These are phyloP conservation scores for Coniferiporia weirii DNA, from an alignment of 1,284 basidiomycete genomes.

Conservation along the genomic window DNA sequence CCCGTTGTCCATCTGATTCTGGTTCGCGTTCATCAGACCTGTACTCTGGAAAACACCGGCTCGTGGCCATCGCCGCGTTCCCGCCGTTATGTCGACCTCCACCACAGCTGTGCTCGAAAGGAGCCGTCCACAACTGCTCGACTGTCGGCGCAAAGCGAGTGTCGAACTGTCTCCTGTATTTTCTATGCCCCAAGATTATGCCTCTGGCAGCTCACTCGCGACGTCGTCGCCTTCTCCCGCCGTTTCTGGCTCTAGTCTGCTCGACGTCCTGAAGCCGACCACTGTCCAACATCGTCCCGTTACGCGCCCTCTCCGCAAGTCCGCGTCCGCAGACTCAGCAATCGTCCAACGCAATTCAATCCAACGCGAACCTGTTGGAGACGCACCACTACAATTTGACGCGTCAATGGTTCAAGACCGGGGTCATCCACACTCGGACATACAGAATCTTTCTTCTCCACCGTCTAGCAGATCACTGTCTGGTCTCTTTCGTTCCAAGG, in stretches of 20 bases:
- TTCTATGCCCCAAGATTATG: neutral
- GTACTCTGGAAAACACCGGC: neutral
- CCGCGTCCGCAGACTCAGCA: slow-evolving; percentile 72
- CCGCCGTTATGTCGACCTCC: neutral
- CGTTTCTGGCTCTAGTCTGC: slow-evolving; percentile 2
- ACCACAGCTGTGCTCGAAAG: slow-evolving; percentile 5
- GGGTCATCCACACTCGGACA: neutral
- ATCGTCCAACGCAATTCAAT: slow-evolving; percentile 39
- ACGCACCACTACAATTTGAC: slow-evolving; percentile 30
- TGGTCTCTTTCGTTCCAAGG: slow-evolving; percentile 29
- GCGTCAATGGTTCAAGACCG: slow-evolving; percentile 16
- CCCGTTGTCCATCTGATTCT: neutral
- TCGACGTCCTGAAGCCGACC: neutral
- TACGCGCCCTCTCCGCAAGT: slow-evolving; percentile 53
- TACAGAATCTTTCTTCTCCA: slow-evolving; percentile 28
- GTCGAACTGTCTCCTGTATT: neutral
- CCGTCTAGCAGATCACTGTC: slow-evolving; percentile 30
- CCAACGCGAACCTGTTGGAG: slow-evolving; percentile 28
- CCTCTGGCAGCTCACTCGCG: neutral
- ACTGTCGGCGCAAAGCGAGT: neutral
- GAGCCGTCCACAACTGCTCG: neutral
- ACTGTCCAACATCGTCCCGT: slow-evolving; percentile 6
- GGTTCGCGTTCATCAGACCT: neutral
- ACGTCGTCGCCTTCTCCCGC: neutral
- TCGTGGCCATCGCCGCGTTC: neutral